Percentiles rank a stretch among this genome's conserved stretches.
Conservation (phyloP, 2,329 filamentous ascomycete genomes). For the Balansia obtecta region DNA sequence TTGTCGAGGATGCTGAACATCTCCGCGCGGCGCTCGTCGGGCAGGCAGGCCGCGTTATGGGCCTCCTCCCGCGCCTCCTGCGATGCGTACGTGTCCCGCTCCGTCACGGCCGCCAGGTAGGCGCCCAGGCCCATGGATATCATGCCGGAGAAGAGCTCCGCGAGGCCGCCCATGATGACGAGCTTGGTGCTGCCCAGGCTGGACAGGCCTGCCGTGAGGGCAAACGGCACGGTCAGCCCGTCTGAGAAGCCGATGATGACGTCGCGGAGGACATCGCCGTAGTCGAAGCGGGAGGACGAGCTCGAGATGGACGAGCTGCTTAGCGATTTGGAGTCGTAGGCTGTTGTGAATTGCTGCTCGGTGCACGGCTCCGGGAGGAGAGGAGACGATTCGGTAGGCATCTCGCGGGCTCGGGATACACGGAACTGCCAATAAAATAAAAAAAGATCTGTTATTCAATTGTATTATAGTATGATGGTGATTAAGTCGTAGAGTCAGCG, state of each 20-base stretch:
- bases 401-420: too few relatives aligned
- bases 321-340: slow-evolving; percentile 14
- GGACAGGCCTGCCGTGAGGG: slow-evolving; percentile 61
- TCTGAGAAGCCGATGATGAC: slow-evolving; percentile 68
- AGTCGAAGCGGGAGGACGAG: slow-evolving; percentile 17
- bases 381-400: slow-evolving; percentile 19
- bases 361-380: slow-evolving; percentile 20
- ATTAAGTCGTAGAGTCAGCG: too few relatives aligned
- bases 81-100: slow-evolving; percentile 37
- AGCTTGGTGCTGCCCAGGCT: slow-evolving; percentile 51
- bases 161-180: slow-evolving; percentile 60
- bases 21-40: slow-evolving; percentile 32
- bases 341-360: slow-evolving; percentile 12
- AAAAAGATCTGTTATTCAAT: too few relatives aligned
- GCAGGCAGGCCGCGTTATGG: slow-evolving; percentile 27
- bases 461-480: too few relatives aligned
- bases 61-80: slow-evolving; percentile 32
- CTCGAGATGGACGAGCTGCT: slow-evolving; percentile 11
- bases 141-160: slow-evolving; percentile 62
- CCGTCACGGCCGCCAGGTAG: slow-evolving; percentile 53
- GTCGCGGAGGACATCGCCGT: slow-evolving; percentile 41
- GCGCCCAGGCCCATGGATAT: slow-evolving; percentile 70
- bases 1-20: slow-evolving; percentile 37
- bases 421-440: too few relatives aligned
- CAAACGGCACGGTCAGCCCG: slow-evolving; percentile 69